Evolutionary conservation across 805 yeast species (phyloP), one percentile per base, ranked within the genome.

Genomic region (Cyberlindnera misumaiensis): DNA sequence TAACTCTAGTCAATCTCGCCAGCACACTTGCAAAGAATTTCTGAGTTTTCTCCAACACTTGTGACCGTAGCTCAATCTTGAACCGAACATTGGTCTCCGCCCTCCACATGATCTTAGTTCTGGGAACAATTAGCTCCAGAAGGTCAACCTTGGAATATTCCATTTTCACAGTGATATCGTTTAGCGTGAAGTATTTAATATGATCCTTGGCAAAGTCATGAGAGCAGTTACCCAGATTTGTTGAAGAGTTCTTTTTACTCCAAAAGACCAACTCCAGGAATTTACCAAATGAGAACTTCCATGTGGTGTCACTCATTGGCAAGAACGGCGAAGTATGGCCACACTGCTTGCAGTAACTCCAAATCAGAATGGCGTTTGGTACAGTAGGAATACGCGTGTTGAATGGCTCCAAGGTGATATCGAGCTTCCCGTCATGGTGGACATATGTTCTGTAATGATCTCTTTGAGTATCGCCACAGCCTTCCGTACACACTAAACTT

Each of bases 281-380:
- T 55, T 94, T 94, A 0, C 97, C 98, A 60, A 93, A 81, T 0
- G 97, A 90, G 46, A 80, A 80, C 52, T 81, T 87, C 81, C 94
- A 89, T 0, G 97, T 80, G 29, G 79, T 79, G 35, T 87, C 90
- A 50, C 84, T 83, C 81, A 94, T 77, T 14, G 85, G 84, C 11
- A 80, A 63, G 5, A 83, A 77, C 0, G 96, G 93, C 3, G 95
- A 79, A 0, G 81, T 68, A 28, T 70, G 73, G 11, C 78, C 74
- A 58, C 99, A 93, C 35, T 68, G 70, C 41, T 82, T 84, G 58
- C 99, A 93, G 47, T 73, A 78, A 55, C 95, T 84, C 98, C 98
- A 93, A 66, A 89, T 82, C 38, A 88, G 63, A 30, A 94, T 77
- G 11, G 80, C 77, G 54, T 82, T 73, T 54, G 81, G 73, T 31